These are phyloP conservation scores for Aspergillus bridgeri DNA, from an alignment of 495 filamentous ascomycete species.

Conservation along the genomic window DNA sequence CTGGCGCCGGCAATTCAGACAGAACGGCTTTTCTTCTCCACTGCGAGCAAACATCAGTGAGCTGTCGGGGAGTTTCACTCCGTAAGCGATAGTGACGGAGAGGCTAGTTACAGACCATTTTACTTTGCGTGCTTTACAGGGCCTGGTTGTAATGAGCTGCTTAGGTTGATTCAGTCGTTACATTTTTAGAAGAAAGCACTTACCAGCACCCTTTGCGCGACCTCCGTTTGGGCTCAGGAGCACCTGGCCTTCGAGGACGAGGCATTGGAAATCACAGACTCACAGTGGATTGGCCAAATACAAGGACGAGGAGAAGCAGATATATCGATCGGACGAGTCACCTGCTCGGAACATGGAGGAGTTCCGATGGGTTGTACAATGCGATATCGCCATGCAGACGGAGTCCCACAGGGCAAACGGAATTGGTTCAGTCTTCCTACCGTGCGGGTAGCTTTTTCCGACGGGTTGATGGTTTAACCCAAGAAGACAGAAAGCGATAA, in stretches of 20 bases:
- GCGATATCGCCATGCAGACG: constrained; percentile 31
- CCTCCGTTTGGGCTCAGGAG: constrained; percentile 64
- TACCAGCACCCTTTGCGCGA: constrained; percentile 87
- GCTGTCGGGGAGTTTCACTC: not conserved
- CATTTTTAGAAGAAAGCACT: constrained; percentile 28
- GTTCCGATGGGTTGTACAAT: constrained; percentile 19
- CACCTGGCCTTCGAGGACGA: constrained; percentile 62
- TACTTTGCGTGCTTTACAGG: constrained; percentile 81
- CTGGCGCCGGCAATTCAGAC: constrained; percentile 71
- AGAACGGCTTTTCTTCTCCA: constrained; percentile 76
- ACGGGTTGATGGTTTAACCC: constrained; percentile 33
- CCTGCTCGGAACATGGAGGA: constrained; percentile 20
- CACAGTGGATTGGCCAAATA: constrained; percentile 15
- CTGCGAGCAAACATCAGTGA: constrained; percentile 19
- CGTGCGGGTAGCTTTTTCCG: constrained; percentile 25
- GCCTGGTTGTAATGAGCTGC: constrained; percentile 45
- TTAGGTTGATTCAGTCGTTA: not conserved
- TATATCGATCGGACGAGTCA: constrained; percentile 15
- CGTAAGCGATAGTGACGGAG: not conserved
- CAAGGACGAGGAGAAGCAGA: constrained; percentile 15
- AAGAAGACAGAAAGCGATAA: constrained; percentile 43
- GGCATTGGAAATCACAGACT: constrained; percentile 51
- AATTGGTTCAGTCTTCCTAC: constrained; percentile 9
- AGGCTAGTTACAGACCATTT: constrained; percentile 58
- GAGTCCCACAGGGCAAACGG: constrained; percentile 16